phyloP scores from a whole-genome alignment of 1,284 basidiomycete species.

The Microbotryum violaceum region DNA sequence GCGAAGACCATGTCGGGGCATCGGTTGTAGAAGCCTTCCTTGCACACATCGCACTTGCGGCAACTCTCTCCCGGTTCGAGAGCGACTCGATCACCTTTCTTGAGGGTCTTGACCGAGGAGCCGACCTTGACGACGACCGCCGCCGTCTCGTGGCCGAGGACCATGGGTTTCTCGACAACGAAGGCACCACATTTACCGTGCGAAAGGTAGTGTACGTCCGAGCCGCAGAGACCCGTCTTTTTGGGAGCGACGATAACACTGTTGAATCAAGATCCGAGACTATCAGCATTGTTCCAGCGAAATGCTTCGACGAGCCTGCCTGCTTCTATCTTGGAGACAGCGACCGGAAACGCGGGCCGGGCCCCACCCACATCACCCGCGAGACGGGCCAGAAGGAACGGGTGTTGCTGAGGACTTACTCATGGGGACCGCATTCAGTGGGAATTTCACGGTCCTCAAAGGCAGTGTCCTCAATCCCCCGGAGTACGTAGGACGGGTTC shows the following conservation, averaged over 20 bases:
- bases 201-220: constrained; percentile 73
- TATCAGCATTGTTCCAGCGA: background rate
- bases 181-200: constrained; percentile 58
- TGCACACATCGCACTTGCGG: constrained; percentile 47
- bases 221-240: constrained; percentile 87
- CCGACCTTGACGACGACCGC: constrained; percentile 55
- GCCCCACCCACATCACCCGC: background rate
- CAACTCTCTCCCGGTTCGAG: constrained; percentile 51
- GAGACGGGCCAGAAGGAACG: background rate
- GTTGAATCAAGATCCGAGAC: background rate
- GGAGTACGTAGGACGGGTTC: constrained; percentile 72
- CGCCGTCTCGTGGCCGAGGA: constrained; percentile 55
- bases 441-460: constrained; percentile 75
- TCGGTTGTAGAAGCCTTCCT: constrained; percentile 51
- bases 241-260: constrained; percentile 78
- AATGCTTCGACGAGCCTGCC: too few relatives aligned
- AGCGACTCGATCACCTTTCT: constrained; percentile 77
- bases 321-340: too few relatives aligned
- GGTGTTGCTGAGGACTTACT: constrained; percentile 11
- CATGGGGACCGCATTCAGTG: constrained; percentile 32
- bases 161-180: constrained; percentile 37
- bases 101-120: constrained; percentile 59
- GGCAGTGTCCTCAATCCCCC: constrained; percentile 59
- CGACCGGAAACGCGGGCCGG: background rate
- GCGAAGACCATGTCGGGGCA: constrained; percentile 66